Evolutionary conservation across 2,329 filamentous ascomycete species (phyloP).

Genomic region (Aspergillus unguis): DNA sequence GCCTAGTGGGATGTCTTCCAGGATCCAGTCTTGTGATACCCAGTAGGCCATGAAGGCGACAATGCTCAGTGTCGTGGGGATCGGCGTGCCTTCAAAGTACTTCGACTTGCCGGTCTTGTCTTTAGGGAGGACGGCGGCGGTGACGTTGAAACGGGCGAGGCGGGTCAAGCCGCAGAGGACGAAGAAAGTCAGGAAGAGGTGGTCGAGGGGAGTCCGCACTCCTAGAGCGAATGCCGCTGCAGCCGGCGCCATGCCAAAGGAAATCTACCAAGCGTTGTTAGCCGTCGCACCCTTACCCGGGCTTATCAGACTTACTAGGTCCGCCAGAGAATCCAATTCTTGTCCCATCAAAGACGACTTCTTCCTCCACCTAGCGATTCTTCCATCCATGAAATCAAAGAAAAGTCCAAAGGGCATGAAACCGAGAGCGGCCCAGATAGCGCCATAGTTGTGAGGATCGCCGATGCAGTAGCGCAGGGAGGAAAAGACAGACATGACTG

Average conservation of each 20-base stretch:
- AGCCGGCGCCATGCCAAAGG: slow-evolving; percentile 89
- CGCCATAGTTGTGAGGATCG: slow-evolving; percentile 60
- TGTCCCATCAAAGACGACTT: slow-evolving; percentile 98
- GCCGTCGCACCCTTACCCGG: slow-evolving; percentile 5
- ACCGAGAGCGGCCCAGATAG: slow-evolving; percentile 76
- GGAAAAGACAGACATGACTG: slow-evolving; percentile 90
- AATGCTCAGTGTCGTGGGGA: slow-evolving; percentile 81
- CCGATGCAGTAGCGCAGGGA: slow-evolving; percentile 89
- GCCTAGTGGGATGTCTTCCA: slow-evolving; percentile 75
- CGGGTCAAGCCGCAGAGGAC: slow-evolving; percentile 92
- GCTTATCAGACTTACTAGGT: slow-evolving; percentile 64
- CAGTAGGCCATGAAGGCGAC: slow-evolving; percentile 86
- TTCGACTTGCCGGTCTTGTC: slow-evolving; percentile 85
- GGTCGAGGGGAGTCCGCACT: slow-evolving; percentile 78
- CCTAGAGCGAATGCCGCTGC: slow-evolving; percentile 85
- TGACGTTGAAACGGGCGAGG: slow-evolving; percentile 96
- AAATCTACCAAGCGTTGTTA: slow-evolving; percentile 60
- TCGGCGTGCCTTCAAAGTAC: slow-evolving; percentile 96
- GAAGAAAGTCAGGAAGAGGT: slow-evolving; percentile 77
- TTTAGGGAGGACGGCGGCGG: slow-evolving; percentile 82
- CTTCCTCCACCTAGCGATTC: slow-evolving; percentile 91
- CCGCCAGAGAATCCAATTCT: slow-evolving; percentile 91
- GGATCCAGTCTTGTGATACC: slow-evolving; percentile 75
- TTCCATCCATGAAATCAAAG: slow-evolving; percentile 98
- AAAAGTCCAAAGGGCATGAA: slow-evolving; percentile 93